These are phyloP conservation scores for Paramecium caudatum DNA, from an alignment of 73 alveolate genomes.

Conservation along the genomic window DNA sequence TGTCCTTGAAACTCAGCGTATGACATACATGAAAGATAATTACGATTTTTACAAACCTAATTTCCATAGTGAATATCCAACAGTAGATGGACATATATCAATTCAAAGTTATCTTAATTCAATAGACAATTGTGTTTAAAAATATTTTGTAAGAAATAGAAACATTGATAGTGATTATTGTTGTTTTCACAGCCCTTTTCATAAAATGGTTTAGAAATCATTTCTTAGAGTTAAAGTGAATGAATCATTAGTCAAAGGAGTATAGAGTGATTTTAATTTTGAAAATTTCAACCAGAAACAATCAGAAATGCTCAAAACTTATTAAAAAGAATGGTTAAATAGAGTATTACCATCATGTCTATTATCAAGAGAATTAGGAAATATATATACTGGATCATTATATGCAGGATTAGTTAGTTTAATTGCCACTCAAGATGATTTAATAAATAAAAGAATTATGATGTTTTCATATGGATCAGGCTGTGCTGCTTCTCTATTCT, in stretches of 20 bases:
- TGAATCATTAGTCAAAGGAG: conserved; percentile 75
- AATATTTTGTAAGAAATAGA: conserved; percentile 72
- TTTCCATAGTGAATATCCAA: conserved; percentile 95
- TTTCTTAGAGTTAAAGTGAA: conserved; percentile 83
- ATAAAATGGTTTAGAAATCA: conserved; percentile 95
- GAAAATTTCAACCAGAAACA: conserved; percentile 72
- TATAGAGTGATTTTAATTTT: conserved; percentile 56
- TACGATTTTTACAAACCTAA: conserved; percentile 98
- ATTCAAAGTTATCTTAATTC: conserved; percentile 91
- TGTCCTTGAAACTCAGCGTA: conserved; percentile 89
- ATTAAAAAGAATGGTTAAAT: conserved; percentile 82
- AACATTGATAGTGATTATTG: conserved; percentile 88
- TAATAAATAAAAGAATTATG: conserved; percentile 88
- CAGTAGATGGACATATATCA: conserved; percentile 97
- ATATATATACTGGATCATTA: conserved; percentile 95
- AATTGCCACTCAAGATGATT: conserved; percentile 84
- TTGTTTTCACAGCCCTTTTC: conserved; percentile 97
- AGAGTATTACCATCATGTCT: conserved; percentile 89
- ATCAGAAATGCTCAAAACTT: conserved; percentile 78
- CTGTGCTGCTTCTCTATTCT: conserved; percentile 96
- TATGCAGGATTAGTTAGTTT: conserved; percentile 89
- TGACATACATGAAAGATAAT: conserved; percentile 92
- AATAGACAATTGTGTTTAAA: conserved; percentile 81
- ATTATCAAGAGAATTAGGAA: conserved; percentile 93
- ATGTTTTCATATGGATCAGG: conserved; percentile 99